Conservation (phyloP, 768 basidiomycete species). For the Panellus pusillus region DNA sequence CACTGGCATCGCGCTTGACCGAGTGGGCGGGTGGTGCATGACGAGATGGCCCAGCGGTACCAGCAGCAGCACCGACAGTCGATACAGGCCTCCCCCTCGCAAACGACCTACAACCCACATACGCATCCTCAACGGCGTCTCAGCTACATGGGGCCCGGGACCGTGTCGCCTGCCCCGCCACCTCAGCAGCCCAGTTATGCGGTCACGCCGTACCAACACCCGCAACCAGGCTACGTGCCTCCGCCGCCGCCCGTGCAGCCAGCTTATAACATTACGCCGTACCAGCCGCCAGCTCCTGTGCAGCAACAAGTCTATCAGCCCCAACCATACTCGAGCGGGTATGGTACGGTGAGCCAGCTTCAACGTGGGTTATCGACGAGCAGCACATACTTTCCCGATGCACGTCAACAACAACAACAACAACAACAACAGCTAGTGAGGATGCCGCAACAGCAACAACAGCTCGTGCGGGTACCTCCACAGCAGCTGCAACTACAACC, state of each 20-base stretch:
- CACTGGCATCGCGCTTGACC: slow-evolving; percentile 84
- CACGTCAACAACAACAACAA: slow-evolving; percentile 26
- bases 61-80: slow-evolving; percentile 34
- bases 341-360: slow-evolving; percentile 26
- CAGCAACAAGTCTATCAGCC: slow-evolving; percentile 25
- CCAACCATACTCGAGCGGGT: slow-evolving; percentile 22
- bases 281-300: slow-evolving; percentile 21
- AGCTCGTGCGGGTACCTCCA: slow-evolving; percentile 26
- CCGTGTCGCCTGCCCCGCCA: slow-evolving; percentile 32
- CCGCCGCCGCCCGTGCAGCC: slow-evolving; percentile 30
- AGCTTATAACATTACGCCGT: slow-evolving; percentile 21
- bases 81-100: slow-evolving; percentile 30
- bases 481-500: slow-evolving; percentile 28
- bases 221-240: slow-evolving; percentile 35
- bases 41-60: slow-evolving; percentile 70
- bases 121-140: slow-evolving; percentile 32
- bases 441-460: slow-evolving; percentile 23
- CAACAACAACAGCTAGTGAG: slow-evolving; percentile 29
- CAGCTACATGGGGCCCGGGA: slow-evolving; percentile 35
- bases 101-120: slow-evolving; percentile 31
- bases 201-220: slow-evolving; percentile 40
- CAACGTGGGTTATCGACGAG: slow-evolving; percentile 30
- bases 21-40: slow-evolving; percentile 76
- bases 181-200: slow-evolving; percentile 38
- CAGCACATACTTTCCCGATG: slow-evolving; percentile 33